Base-by-base conservation (phyloP, 371 early-diverging fungal species). In the Mortierella sp. region DNA sequence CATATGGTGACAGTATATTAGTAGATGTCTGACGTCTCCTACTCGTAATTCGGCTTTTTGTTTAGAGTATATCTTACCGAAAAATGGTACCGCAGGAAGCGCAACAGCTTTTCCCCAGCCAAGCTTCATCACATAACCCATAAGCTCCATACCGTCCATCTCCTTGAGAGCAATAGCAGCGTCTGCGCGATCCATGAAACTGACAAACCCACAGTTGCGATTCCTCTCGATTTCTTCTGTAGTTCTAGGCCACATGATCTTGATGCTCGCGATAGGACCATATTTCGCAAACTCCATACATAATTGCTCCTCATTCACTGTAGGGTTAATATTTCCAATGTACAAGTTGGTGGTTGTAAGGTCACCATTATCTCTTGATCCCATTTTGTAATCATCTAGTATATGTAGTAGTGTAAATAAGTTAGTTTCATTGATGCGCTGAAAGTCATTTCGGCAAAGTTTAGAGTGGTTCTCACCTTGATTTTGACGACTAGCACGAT, bases 211-310 rank as follows among this genome's bases (percentile, higher is more conserved):
- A 68, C 92, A 93, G 72, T 95, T 94, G 15, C 93, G 86, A 47
- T 90, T 89, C 16, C 97, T 88, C 11, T 92, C 93, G 43, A 87
- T 88, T 75, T 96, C 97, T 63, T 96, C 97, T 57, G 86, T 88
- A 0, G 94, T 94, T 16, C 97, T 92, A 3, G 98, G 97, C 96
- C 96, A 96, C 97, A 97, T 96, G 59, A 98, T 94, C 82, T 98
- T 97, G 63, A 97, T 94, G 63, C 95, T 95, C 7, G 93, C 97
- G 73, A 98, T 95, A 0, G 97, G 93, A 0, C 98, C 98, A 77
- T 87, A 94, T 32, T 78, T 85, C 22, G 87, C 96, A 89, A 98
- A 98, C 28, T 88, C 89, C 68, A 87, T 83, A 70, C 94, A 94
- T 3, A 98, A 72, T 28, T 76, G 72, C 24, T 89, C 87, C 83